These are phyloP conservation scores for Pestalotiopsis sp. DNA, from an alignment of 2,329 filamentous ascomycete species.

Conservation along the genomic window DNA sequence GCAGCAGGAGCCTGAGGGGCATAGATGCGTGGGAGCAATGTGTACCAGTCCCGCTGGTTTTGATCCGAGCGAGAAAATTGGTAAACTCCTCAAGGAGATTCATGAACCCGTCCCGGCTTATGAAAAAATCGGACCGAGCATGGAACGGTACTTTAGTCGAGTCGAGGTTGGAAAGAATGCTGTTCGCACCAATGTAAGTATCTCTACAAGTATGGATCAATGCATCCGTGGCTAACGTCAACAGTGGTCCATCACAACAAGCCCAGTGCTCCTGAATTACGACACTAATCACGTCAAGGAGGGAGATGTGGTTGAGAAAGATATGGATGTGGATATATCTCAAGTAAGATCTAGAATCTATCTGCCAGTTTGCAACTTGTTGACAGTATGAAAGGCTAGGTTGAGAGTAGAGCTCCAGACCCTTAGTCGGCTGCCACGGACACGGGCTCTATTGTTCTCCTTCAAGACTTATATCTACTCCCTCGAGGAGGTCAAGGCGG, in stretches of 20 bases:
- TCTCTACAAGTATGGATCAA: not conserved
- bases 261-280: constrained; percentile 41
- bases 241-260: constrained; percentile 9
- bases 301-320: constrained; percentile 33
- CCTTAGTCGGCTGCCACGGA: constrained; percentile 49
- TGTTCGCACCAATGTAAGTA: constrained; percentile 52
- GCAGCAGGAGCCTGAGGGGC: constrained; percentile 41
- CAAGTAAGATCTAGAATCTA: constrained; percentile 27
- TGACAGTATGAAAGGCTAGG: not conserved
- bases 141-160: constrained; percentile 56
- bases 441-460: constrained; percentile 51
- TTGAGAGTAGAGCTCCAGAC: constrained; percentile 49
- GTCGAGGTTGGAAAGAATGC: constrained; percentile 50
- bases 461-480: constrained; percentile 60
- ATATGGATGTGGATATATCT: constrained; percentile 40
- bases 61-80: constrained; percentile 52
- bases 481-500: constrained; percentile 48
- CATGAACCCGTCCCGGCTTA: constrained; percentile 57
- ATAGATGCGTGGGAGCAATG: constrained; percentile 49
- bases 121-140: constrained; percentile 55
- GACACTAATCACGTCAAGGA: constrained; percentile 39
- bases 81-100: constrained; percentile 48
- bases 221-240: not conserved
- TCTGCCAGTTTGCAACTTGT: too few relatives aligned
- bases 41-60: constrained; percentile 58